Evolutionary conservation across 805 yeast species (phyloP), one percentile per base, ranked within the genome.

Genomic region (Suhomyces pyralidae): DNA sequence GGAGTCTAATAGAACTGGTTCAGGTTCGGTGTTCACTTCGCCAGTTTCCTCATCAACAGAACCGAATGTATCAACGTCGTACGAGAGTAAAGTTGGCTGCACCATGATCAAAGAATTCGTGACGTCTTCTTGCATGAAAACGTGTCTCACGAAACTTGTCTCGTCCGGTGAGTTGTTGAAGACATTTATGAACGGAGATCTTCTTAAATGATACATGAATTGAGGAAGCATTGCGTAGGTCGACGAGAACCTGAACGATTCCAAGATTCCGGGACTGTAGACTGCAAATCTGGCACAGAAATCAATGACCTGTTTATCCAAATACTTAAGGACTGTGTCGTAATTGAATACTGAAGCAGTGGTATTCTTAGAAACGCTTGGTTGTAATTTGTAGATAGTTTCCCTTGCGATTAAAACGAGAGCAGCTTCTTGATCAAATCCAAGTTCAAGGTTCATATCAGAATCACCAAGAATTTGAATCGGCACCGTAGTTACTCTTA

Each of bases 131-230:
- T 80, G 80, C 62, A 82, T 68, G 62, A 84, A 80, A 34, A 81
- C 74, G 60, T 84, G 89, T 61, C 88, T 77, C 54, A 82, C 78
- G 62, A 78, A 85, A 15, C 83, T 77, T 5, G 90, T 83, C 65
- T 85, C 90, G 68, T 85, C 90, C 0, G 90, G 90, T 1, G 89
- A 84, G 58, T 81, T 82, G 61, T 83, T 83, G 69, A 85, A 85
- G 17, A 85, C 83, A 59, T 82, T 84, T 36, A 85, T 73, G 61
- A 85, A 83, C 49, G 79, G 84, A 0, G 88, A 83, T 59, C 90
- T 76, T 65, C 89, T 74, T 63, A 85, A 74, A 64, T 85, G 86
- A 65, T 81, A 85, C 68, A 85, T 72, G 65, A 84, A 85, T 62
- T 84, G 89, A 7, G 90, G 90, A 53, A 82, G 78, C 61, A 83